phyloP scores from a whole-genome alignment of 176 grass and related monocot species.

The Oryza glaberrima region DNA sequence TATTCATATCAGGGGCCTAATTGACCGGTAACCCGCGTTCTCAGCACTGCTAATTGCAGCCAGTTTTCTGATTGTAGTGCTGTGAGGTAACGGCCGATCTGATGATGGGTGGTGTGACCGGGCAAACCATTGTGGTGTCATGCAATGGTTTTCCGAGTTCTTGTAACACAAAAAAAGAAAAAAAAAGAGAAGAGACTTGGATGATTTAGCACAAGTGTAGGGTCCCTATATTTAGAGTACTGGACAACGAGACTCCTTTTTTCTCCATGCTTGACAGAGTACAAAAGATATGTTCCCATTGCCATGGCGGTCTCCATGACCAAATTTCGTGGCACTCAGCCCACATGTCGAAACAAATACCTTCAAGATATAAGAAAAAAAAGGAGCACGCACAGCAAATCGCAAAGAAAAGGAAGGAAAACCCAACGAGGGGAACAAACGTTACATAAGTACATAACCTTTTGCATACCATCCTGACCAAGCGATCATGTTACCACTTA shows the following conservation, averaged over 20 bases:
- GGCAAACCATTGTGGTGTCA: no score
- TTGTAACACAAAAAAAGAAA: background rate
- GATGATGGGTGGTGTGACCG: no score
- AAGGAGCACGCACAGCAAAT: background rate
- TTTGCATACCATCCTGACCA: background rate
- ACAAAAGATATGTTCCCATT: background rate
- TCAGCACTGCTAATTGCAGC: no score
- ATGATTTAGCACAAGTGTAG: background rate
- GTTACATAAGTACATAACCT: background rate
- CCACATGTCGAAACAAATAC: background rate
- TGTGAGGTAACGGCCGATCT: background rate
- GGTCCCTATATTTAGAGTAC: background rate
- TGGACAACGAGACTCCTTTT: background rate
- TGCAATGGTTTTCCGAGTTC: background rate
- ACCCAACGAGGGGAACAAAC: background rate
- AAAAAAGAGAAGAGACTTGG: background rate
- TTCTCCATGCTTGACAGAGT: background rate
- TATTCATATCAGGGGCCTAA: background rate
- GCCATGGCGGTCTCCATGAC: background rate
- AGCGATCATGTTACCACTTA: background rate
- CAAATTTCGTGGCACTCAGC: background rate
- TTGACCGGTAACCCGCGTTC: background rate
- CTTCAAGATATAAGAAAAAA: background rate
- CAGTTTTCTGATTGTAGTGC: no score
- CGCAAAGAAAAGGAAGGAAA: background rate